These are phyloP conservation scores for Schizophyllum commune DNA, from an alignment of 1,284 basidiomycete genomes.

Conservation along the genomic window DNA sequence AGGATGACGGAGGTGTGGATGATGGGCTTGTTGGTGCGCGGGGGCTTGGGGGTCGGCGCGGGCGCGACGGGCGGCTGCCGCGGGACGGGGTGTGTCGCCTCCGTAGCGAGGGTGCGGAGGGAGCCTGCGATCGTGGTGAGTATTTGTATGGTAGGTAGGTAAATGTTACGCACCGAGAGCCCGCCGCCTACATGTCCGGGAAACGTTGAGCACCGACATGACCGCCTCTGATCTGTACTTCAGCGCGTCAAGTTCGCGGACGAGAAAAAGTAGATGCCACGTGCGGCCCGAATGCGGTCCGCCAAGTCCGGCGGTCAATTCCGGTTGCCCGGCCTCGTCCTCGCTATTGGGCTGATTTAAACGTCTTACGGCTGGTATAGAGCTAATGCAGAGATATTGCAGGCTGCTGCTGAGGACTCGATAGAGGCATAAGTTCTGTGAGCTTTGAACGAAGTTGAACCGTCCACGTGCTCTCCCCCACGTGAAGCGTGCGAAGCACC, in stretches of 20 bases:
- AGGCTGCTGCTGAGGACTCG: too few species aligned
- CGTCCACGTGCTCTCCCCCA: too few species aligned
- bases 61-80: not conserved
- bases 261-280: not conserved
- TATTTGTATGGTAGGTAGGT: not conserved
- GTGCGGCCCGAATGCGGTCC: not conserved
- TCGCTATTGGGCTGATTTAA: too few species aligned
- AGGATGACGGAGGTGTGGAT: constrained; percentile 61
- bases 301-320: too few species aligned
- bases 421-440: too few species aligned
- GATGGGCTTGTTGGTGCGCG: constrained; percentile 18
- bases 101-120: constrained; percentile 14
- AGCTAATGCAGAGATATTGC: too few species aligned
- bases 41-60: not conserved
- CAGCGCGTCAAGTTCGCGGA: constrained; percentile 7
- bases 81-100: constrained; percentile 14
- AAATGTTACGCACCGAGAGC: not conserved
- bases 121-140: not conserved
- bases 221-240: not conserved
- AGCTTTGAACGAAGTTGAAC: too few species aligned
- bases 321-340: too few species aligned
- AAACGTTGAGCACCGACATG: not conserved
- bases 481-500: not conserved
- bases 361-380: too few species aligned
- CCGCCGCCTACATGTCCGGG: not conserved